phyloP scores from a whole-genome alignment of 1,139 yeast species.

The Pichia inconspicua region DNA sequence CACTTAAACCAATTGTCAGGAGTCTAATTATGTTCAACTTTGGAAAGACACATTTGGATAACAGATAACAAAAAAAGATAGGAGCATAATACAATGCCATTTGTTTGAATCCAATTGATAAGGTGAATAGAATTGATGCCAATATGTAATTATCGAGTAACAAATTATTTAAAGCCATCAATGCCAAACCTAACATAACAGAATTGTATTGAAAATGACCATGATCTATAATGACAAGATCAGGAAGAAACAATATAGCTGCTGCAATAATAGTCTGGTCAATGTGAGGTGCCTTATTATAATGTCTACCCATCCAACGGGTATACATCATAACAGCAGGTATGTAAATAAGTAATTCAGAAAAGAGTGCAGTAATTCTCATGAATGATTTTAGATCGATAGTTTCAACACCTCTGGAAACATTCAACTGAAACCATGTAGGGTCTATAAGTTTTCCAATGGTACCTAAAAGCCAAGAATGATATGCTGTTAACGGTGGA shows the following conservation, averaged over 20 bases:
- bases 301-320: constrained; percentile 55
- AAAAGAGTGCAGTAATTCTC: constrained; percentile 70
- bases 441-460: constrained; percentile 58
- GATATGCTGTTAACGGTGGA: constrained; percentile 95
- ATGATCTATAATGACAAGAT: constrained; percentile 79
- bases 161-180: constrained; percentile 60
- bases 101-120: constrained; percentile 80
- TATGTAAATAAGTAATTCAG: constrained; percentile 67
- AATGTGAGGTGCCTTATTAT: constrained; percentile 48
- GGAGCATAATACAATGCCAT: constrained; percentile 95
- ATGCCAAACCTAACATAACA: constrained; percentile 83
- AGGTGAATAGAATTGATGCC: constrained; percentile 75
- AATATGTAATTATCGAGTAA: constrained; percentile 53
- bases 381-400: constrained; percentile 66
- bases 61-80: constrained; percentile 68
- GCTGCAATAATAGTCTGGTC: constrained; percentile 73
- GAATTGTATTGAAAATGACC: constrained; percentile 96
- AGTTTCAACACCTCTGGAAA: constrained; percentile 70
- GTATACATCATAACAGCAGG: constrained; percentile 74
- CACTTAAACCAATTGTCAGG: constrained; percentile 54
- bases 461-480: constrained; percentile 72
- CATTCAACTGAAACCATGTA: constrained; percentile 67
- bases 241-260: constrained; percentile 72
- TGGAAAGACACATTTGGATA: constrained; percentile 39
- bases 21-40: constrained; percentile 42